Percentiles rank a stretch among this genome's conserved stretches.
Evolutionary conservation across 1,139 yeast species (phyloP).

Genomic region (Pichia sp.): DNA sequence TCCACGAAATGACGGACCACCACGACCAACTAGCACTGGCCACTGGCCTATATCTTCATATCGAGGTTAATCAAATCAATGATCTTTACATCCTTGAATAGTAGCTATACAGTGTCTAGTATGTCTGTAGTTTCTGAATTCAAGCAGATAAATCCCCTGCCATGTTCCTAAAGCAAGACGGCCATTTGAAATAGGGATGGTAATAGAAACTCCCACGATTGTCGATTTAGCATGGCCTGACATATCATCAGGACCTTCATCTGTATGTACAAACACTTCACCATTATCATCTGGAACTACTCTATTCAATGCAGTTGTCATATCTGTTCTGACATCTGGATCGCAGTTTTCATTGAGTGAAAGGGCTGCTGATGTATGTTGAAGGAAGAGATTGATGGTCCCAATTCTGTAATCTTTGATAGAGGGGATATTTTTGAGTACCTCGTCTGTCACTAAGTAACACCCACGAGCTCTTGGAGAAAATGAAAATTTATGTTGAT

Average conservation of each 20-base stretch:
- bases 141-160: conserved; percentile 78
- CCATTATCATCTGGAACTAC: conserved; percentile 66
- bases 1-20: no score
- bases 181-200: conserved; percentile 67
- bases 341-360: conserved; percentile 78
- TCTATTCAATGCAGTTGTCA: conserved; percentile 56
- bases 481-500: conserved; percentile 51
- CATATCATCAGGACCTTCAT: conserved; percentile 81
- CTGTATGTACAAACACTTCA: conserved; percentile 54
- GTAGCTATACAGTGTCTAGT: conserved; percentile 66
- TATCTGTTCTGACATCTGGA: conserved; percentile 66
- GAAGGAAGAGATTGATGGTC: conserved; percentile 57
- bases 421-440: conserved; percentile 50
- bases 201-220: conserved; percentile 57
- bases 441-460: conserved; percentile 65
- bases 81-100: conserved; percentile 44
- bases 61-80: no score
- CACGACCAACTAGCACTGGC: no score
- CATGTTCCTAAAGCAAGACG: conserved; percentile 68
- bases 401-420: conserved; percentile 58
- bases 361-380: conserved; percentile 75
- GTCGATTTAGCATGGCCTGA: conserved; percentile 71
- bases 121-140: conserved; percentile 61
- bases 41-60: no score
- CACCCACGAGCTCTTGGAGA: conserved; percentile 59